Conservation (phyloP, 352 stramenopile species). For the Paralagenidium karlingii region DNA sequence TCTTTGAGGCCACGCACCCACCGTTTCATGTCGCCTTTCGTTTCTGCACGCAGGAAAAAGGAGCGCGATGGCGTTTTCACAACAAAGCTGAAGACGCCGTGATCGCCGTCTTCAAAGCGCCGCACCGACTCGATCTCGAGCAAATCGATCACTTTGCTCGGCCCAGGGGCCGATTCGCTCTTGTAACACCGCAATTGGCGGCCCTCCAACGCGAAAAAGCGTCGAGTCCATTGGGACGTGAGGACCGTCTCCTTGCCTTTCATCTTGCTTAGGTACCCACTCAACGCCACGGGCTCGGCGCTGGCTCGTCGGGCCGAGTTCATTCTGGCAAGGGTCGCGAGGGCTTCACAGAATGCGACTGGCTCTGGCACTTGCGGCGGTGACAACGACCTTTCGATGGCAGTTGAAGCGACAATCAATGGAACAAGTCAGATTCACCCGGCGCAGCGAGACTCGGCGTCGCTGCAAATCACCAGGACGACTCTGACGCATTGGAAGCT, state of each 20-base stretch:
- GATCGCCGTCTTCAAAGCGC: conserved; percentile 71
- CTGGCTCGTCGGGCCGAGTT: too few relatives aligned
- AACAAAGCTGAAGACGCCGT: conserved; percentile 71
- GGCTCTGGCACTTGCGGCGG: too few relatives aligned
- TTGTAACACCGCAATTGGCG: conserved; percentile 71
- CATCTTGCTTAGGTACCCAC: conserved; percentile 78
- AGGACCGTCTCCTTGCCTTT: conserved; percentile 57
- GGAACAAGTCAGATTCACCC: too few relatives aligned
- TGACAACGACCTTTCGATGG: too few relatives aligned
- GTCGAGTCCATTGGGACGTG: conserved; percentile 69
- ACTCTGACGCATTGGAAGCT: too few relatives aligned
- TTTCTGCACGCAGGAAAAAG: conserved; percentile 71
- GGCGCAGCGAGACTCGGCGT: too few relatives aligned
- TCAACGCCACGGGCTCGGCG: conserved; percentile 68
- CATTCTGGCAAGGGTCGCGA: too few relatives aligned
- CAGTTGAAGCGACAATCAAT: too few relatives aligned
- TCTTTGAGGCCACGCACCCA: conserved; percentile 73
- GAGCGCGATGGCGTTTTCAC: conserved; percentile 60
- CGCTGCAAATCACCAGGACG: too few relatives aligned
- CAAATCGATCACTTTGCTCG: conserved; percentile 63
- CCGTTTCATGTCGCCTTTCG: conserved; percentile 81
- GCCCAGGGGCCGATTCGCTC: conserved; percentile 33
- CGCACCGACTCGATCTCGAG: conserved; percentile 65
- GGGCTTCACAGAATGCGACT: too few relatives aligned
- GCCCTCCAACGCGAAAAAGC: conserved; percentile 68